These are phyloP conservation scores for Dendrobium officinale DNA, from an alignment of 106 monocot species.

Conservation along the genomic window DNA sequence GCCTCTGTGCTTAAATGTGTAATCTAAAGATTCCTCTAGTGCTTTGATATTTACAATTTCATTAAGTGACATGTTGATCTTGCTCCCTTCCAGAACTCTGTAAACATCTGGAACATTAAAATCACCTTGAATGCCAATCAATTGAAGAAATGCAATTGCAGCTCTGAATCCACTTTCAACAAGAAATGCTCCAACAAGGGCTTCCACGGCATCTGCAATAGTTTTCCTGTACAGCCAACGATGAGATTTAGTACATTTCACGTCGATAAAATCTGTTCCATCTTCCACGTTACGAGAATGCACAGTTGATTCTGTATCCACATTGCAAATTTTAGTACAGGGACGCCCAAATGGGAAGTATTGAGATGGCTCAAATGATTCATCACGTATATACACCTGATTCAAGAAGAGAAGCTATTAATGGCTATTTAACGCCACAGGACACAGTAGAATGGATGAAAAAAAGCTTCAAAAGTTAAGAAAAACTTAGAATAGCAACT, in stretches of 20 bases:
- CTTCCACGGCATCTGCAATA: slow-evolving; percentile 92
- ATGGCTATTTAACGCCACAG: neutral
- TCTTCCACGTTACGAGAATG: slow-evolving; percentile 20
- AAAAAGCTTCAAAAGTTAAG: neutral
- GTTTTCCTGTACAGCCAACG: slow-evolving; percentile 73
- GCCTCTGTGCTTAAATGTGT: slow-evolving; percentile 69
- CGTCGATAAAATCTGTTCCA: slow-evolving; percentile 10
- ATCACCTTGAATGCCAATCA: slow-evolving; percentile 74
- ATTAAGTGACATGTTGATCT: slow-evolving; percentile 43
- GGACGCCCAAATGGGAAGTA: slow-evolving; percentile 78
- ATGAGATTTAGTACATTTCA: slow-evolving; percentile 68
- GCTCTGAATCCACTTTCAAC: slow-evolving; percentile 85
- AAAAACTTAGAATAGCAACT: neutral
- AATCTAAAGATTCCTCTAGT: slow-evolving; percentile 58
- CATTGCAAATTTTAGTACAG: slow-evolving; percentile 46
- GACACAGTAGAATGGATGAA: neutral
- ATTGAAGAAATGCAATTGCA: slow-evolving; percentile 74
- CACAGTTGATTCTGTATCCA: slow-evolving; percentile 33
- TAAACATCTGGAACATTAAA: slow-evolving; percentile 46
- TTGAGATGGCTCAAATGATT: slow-evolving; percentile 58
- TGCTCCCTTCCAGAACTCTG: slow-evolving; percentile 40
- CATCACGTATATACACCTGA: slow-evolving; percentile 87
- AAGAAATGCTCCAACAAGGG: slow-evolving; percentile 86
- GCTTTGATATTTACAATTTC: slow-evolving; percentile 33
- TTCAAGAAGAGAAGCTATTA: slow-evolving; percentile 11